phyloP scores from a whole-genome alignment of 2,329 filamentous ascomycete species.

The Trematosphaeria pertusa region DNA sequence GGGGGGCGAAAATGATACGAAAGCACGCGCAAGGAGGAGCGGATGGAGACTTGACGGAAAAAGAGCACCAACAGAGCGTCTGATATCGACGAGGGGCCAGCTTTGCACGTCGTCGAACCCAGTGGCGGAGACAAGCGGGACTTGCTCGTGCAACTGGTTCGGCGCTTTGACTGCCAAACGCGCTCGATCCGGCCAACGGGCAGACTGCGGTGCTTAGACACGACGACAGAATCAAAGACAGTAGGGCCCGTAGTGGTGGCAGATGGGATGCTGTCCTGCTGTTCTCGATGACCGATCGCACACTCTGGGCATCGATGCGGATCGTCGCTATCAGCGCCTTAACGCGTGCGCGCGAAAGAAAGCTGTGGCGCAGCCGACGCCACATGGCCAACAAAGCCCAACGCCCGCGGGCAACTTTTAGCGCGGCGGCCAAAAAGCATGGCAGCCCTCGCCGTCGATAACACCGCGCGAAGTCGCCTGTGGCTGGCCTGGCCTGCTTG shows the following conservation, averaged over 20 bases:
- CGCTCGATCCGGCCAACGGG: constrained; percentile 2
- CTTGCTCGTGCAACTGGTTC: not conserved
- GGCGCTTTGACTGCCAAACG: not conserved
- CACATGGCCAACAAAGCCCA: not conserved
- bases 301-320: no score
- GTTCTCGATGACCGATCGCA: not conserved
- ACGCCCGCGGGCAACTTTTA: not conserved
- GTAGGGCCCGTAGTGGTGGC: no score
- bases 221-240: not conserved
- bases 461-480: not conserved
- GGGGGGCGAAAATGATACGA: not conserved
- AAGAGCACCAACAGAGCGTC: not conserved
- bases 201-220: not conserved
- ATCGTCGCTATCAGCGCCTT: no score
- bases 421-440: not conserved
- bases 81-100: not conserved
- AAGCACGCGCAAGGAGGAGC: not conserved
- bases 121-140: not conserved
- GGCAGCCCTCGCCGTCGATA: not conserved
- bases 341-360: no score
- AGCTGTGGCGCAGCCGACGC: not conserved
- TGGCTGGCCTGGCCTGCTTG: not conserved
- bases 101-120: not conserved
- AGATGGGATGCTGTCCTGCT: no score
- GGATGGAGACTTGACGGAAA: not conserved